These are phyloP conservation scores for Lasiosphaeris hirsuta DNA, from an alignment of 495 filamentous ascomycete genomes.

Conservation along the genomic window DNA sequence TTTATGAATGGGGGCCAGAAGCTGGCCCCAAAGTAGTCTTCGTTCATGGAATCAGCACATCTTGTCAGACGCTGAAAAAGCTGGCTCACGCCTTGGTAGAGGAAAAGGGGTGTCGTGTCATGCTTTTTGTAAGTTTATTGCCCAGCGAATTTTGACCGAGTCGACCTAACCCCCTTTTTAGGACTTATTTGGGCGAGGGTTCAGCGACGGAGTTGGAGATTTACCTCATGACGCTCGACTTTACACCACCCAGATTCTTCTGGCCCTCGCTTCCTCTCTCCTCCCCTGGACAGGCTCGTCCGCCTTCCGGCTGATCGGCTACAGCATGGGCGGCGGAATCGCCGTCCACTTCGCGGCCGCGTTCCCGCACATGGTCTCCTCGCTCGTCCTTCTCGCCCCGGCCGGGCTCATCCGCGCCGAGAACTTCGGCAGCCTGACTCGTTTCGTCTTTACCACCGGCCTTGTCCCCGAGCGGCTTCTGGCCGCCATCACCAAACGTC, in stretches of 20 bases:
- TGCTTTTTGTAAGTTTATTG: constrained; percentile 54
- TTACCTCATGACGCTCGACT: constrained; percentile 69
- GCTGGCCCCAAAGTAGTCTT: constrained; percentile 74
- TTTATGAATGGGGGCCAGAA: constrained; percentile 90
- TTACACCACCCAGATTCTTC: constrained; percentile 70
- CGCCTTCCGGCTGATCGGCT: constrained; percentile 72
- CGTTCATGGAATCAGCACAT: constrained; percentile 84
- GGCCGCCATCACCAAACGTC: constrained; percentile 32
- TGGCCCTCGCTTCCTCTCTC: constrained; percentile 65
- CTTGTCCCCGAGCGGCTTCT: constrained; percentile 42
- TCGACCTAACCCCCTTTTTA: not conserved
- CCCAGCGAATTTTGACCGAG: not conserved
- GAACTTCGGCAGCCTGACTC: constrained; percentile 58
- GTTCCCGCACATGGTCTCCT: constrained; percentile 64
- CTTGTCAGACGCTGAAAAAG: constrained; percentile 66
- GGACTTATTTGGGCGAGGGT: constrained; percentile 77
- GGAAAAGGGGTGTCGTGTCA: constrained; percentile 69
- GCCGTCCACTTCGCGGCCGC: constrained; percentile 67
- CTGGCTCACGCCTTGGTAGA: constrained; percentile 68
- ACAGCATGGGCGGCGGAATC: constrained; percentile 81
- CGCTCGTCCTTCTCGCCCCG: constrained; percentile 71
- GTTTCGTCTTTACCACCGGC: constrained; percentile 58
- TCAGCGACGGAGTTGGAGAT: constrained; percentile 64
- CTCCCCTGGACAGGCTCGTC: constrained; percentile 62
- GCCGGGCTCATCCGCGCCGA: constrained; percentile 64